These are phyloP conservation scores for Candida boidinii DNA, from an alignment of 805 yeast genomes.

Conservation along the genomic window DNA sequence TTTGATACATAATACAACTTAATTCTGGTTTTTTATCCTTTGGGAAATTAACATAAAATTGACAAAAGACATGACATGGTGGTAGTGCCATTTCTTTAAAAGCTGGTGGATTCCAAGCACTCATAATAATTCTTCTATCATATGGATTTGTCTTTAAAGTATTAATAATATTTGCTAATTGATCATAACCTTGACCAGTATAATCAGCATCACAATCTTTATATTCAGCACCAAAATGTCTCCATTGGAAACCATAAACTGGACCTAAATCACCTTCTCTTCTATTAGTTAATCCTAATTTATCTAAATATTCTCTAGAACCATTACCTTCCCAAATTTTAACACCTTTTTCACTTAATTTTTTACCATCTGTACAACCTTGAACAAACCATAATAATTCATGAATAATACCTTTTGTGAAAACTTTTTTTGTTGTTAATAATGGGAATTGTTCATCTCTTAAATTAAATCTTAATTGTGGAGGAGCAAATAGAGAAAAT, in stretches of 20 bases:
- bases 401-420: constrained; percentile 78
- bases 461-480: constrained; percentile 80
- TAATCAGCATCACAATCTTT: constrained; percentile 82
- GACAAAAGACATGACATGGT: constrained; percentile 96
- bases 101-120: constrained; percentile 99
- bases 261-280: constrained; percentile 96
- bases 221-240: constrained; percentile 96
- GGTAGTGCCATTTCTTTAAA: constrained; percentile 93
- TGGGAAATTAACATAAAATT: constrained; percentile 89
- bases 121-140: constrained; percentile 87
- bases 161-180: constrained; percentile 68
- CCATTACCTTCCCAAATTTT: constrained; percentile 99
- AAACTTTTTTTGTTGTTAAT: constrained; percentile 87
- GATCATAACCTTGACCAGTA: constrained; percentile 84
- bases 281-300: constrained; percentile 69
- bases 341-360: constrained; percentile 75
- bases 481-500: constrained; percentile 84
- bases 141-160: constrained; percentile 83
- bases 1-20: constrained; percentile 85
- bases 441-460: constrained; percentile 72
- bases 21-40: constrained; percentile 50
- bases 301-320: constrained; percentile 81
- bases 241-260: constrained; percentile 98
- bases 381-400: constrained; percentile 90
- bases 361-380: constrained; percentile 84